phyloP scores from a whole-genome alignment of 2,329 filamentous ascomycete species.

The Hortaea werneckii region DNA sequence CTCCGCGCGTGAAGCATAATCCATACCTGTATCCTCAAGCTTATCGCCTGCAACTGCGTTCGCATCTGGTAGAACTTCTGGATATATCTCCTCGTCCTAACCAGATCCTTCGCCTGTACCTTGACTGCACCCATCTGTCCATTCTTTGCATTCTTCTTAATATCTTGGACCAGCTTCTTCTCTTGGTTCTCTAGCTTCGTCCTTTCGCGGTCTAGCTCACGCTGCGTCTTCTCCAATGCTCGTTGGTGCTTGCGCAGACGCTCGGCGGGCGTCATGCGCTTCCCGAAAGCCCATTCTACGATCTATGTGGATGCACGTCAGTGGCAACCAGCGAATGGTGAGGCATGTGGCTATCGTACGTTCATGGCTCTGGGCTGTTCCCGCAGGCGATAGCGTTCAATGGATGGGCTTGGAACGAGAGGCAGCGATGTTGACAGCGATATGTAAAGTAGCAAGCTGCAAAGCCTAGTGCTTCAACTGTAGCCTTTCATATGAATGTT shows the following conservation, averaged over 20 bases:
- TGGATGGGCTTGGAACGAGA: no score
- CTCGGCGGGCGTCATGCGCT: constrained; percentile 95
- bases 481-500: no score
- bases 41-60: constrained; percentile 93
- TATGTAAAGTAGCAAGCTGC: no score
- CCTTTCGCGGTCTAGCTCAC: constrained; percentile 88
- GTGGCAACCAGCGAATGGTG: not conserved
- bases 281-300: constrained; percentile 97
- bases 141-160: constrained; percentile 97
- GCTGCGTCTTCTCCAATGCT: constrained; percentile 92
- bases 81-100: constrained; percentile 87
- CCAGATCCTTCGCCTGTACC: constrained; percentile 95
- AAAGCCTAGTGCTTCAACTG: no score
- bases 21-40: constrained; percentile 77
- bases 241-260: constrained; percentile 88
- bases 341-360: constrained; percentile 30
- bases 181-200: constrained; percentile 97
- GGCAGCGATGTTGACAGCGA: no score
- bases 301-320: constrained; percentile 47
- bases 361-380: constrained; percentile 41
- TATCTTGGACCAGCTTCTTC: constrained; percentile 90
- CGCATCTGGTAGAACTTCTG: constrained; percentile 99
- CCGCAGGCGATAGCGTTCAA: not conserved
- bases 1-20: not conserved
- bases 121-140: constrained; percentile 97